Percentiles rank a stretch among this genome's conserved stretches.
Evolutionary conservation across 1,139 yeast genomes (phyloP).

Genomic region (Starmera stellimalicola): DNA sequence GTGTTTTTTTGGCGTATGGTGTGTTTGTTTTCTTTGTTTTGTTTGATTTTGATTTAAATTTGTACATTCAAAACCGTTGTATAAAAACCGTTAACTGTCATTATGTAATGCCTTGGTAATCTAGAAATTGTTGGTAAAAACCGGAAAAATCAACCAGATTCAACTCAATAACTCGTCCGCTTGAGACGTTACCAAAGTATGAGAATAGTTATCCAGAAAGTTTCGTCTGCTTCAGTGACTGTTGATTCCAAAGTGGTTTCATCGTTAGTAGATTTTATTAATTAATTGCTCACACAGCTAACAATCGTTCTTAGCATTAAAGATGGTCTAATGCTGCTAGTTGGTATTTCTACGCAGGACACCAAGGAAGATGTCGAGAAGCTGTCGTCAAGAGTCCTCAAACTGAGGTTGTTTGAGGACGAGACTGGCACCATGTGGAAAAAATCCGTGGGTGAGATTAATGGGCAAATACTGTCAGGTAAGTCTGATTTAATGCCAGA

Average conservation of each 20-base stretch:
- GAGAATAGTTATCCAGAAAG: conserved; percentile 87
- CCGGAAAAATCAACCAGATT: no score
- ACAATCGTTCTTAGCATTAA: conserved; percentile 30
- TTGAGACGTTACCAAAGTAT: conserved; percentile 25
- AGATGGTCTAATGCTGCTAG: conserved; percentile 68
- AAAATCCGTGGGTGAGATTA: conserved; percentile 31
- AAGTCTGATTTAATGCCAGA: conserved; percentile 8
- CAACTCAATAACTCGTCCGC: no score
- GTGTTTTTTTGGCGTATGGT: no score
- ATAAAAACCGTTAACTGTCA: no score
- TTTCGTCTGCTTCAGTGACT: conserved; percentile 76
- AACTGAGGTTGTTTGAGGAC: conserved; percentile 67
- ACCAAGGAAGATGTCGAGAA: conserved; percentile 62
- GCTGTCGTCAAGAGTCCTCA: conserved; percentile 56
- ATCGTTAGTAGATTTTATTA: conserved; percentile 33
- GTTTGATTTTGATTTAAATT: no score
- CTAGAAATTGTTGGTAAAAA: no score
- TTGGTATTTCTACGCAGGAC: conserved; percentile 77
- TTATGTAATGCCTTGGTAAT: no score
- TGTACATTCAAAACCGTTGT: no score
- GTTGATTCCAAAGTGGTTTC: conserved; percentile 68
- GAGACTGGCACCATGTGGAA: conserved; percentile 53
- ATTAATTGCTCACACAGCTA: conserved; percentile 1
- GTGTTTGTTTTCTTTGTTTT: no score
- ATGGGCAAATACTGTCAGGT: conserved; percentile 49